phyloP scores from a whole-genome alignment of 1,284 basidiomycete species.

The Peniophora sp. region DNA sequence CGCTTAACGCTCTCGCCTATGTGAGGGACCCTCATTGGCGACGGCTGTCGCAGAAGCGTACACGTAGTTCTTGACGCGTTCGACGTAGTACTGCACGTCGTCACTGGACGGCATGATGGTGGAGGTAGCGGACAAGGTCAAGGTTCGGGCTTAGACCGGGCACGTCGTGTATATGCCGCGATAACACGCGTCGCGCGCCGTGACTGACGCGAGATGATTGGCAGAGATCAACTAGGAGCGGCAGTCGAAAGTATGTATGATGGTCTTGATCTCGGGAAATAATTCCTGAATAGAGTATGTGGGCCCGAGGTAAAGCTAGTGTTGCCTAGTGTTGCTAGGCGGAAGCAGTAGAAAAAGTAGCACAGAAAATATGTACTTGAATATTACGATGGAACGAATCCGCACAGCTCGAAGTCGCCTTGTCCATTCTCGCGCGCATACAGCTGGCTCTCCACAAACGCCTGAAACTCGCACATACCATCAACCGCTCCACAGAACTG shows the following conservation, averaged over 20 bases:
- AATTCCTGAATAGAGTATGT: too few species aligned
- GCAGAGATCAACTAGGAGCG: too few species aligned
- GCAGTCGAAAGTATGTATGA: too few species aligned
- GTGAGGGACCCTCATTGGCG: conserved; percentile 50
- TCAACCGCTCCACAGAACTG: conserved; percentile 49
- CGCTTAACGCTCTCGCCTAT: conserved; percentile 59
- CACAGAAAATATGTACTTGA: too few species aligned
- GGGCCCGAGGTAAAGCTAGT: too few species aligned
- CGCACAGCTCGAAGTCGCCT: conserved; percentile 59
- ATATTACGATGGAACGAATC: neutral
- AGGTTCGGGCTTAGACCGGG: too few species aligned
- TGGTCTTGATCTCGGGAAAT: too few species aligned
- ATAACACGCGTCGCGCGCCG: too few species aligned
- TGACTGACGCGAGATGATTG: too few species aligned
- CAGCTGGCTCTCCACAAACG: conserved; percentile 64
- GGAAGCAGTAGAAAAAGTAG: too few species aligned
- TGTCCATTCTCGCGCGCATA: conserved; percentile 59
- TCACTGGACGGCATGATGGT: conserved; percentile 28
- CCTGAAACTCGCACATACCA: conserved; percentile 56
- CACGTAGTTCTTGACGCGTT: conserved; percentile 58
- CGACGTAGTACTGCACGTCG: conserved; percentile 63
- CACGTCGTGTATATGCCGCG: too few species aligned
- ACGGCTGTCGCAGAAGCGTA: conserved; percentile 49
- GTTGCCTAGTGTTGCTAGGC: too few species aligned
- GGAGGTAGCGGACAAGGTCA: neutral